These are phyloP conservation scores for Piromyces finnis DNA, from an alignment of 192 early-diverging fungal genomes.

Conservation along the genomic window DNA sequence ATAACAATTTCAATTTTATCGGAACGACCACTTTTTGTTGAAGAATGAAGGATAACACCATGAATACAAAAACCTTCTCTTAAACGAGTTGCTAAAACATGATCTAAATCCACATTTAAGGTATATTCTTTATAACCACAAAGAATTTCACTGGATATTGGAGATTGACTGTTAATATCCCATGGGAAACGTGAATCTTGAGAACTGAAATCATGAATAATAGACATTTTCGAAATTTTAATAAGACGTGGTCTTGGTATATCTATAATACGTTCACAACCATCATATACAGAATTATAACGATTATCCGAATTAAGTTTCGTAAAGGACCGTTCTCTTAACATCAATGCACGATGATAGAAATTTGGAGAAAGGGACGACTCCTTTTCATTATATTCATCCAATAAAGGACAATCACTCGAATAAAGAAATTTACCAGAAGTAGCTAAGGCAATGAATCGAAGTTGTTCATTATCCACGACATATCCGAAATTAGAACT, in stretches of 20 bases:
- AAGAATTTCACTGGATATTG: slow-evolving; percentile 8
- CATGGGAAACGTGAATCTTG: not conserved
- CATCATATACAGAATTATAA: not conserved
- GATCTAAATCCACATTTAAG: slow-evolving; percentile 32
- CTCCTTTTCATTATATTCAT: not conserved
- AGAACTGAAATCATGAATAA: not conserved
- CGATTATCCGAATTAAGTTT: not conserved
- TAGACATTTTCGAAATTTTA: not conserved
- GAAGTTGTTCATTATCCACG: slow-evolving; percentile 53
- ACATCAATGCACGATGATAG: not conserved
- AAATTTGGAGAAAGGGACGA: not conserved
- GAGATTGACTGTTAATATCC: slow-evolving; percentile 1
- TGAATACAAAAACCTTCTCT: slow-evolving; percentile 51
- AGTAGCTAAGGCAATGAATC: slow-evolving; percentile 47
- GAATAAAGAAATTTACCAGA: slow-evolving; percentile 52
- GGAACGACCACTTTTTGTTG: not conserved
- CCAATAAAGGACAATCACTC: slow-evolving; percentile 26
- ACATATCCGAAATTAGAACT: slow-evolving; percentile 56
- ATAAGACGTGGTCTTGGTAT: not conserved
- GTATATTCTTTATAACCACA: slow-evolving; percentile 41
- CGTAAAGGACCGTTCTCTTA: not conserved
- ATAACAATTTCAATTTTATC: slow-evolving; percentile 45
- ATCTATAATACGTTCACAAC: not conserved
- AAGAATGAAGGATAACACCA: slow-evolving; percentile 22
- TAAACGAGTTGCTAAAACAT: slow-evolving; percentile 42